phyloP scores from a whole-genome alignment of 2,329 filamentous ascomycete species.

The Colletotrichum orchidophilum region DNA sequence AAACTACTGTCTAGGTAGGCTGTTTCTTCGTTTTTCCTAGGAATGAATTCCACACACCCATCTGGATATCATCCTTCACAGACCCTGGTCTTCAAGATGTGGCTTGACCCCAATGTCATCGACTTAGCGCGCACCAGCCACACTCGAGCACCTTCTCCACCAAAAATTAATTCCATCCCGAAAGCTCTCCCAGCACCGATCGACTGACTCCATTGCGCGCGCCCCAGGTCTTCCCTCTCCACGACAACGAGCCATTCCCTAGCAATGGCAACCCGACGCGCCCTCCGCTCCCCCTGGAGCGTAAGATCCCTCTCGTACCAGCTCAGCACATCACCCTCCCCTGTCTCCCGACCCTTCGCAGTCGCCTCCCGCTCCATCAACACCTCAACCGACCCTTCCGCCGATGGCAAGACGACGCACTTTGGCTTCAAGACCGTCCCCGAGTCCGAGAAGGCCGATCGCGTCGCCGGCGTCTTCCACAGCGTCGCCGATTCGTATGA shows the following conservation, averaged over 20 bases:
- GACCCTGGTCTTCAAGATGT: conserved; percentile 12
- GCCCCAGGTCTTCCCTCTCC: conserved; percentile 24
- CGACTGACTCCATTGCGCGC: conserved; percentile 17
- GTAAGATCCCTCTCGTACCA: conserved; percentile 9
- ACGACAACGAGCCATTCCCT: not conserved
- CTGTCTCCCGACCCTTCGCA: conserved; percentile 39
- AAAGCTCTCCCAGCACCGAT: conserved; percentile 16
- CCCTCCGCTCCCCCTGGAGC: conserved; percentile 26
- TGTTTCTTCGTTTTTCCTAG: not conserved
- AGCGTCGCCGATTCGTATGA: conserved; percentile 96
- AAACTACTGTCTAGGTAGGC: conserved; percentile 15
- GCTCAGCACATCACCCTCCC: not conserved
- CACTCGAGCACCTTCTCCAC: conserved; percentile 26
- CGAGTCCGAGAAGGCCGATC: conserved; percentile 76
- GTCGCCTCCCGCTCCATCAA: conserved; percentile 40
- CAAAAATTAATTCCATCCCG: conserved; percentile 29
- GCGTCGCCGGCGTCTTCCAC: conserved; percentile 89
- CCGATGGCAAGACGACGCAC: conserved; percentile 73
- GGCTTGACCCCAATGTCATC: conserved; percentile 22
- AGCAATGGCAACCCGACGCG: conserved; percentile 21
- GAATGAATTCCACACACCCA: not conserved
- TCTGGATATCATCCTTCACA: not conserved
- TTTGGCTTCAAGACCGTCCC: conserved; percentile 91
- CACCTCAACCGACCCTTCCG: conserved; percentile 36
- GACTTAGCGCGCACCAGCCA: conserved; percentile 26